Conservation (phyloP, 164 flowering plant species). For the Vitis rupestris region DNA sequence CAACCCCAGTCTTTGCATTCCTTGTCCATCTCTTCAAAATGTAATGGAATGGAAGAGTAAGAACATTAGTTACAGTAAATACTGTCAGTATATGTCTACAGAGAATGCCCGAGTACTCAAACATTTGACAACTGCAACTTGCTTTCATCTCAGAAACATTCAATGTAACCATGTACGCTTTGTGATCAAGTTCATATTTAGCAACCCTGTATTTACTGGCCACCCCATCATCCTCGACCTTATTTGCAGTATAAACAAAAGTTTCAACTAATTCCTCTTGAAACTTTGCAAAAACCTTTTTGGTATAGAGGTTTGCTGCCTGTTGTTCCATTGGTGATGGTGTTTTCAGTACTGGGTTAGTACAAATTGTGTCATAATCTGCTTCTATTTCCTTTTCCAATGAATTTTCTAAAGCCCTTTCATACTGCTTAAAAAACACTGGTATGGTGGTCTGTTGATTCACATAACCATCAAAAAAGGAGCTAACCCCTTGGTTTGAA, state of each 20-base stretch:
- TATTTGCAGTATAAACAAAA: constrained; percentile 55
- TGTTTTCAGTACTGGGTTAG: constrained; percentile 53
- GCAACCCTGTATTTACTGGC: constrained; percentile 56
- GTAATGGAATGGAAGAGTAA: constrained; percentile 65
- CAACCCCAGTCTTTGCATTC: constrained; percentile 43
- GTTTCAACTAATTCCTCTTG: constrained; percentile 68
- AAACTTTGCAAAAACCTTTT: constrained; percentile 49
- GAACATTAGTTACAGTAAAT: constrained; percentile 64
- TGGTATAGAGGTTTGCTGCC: constrained; percentile 56
- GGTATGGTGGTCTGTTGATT: constrained; percentile 49
- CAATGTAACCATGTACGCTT: constrained; percentile 44
- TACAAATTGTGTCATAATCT: constrained; percentile 50
- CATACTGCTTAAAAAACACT: constrained; percentile 52
- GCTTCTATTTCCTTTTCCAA: constrained; percentile 56
- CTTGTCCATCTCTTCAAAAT: constrained; percentile 72
- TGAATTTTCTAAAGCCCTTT: constrained; percentile 48
- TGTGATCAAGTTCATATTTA: constrained; percentile 60
- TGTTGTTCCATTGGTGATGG: constrained; percentile 73
- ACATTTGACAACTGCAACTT: constrained; percentile 69
- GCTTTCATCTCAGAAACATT: constrained; percentile 47
- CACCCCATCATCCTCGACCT: constrained; percentile 52
- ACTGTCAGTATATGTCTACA: constrained; percentile 67
- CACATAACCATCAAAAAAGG: constrained; percentile 57
- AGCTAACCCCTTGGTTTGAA: constrained; percentile 37
- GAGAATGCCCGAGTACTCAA: constrained; percentile 63